Evolutionary conservation across 305 asterid genomes (phyloP), one percentile per base, ranked within the genome.

Genomic region (Rubia balearica): DNA sequence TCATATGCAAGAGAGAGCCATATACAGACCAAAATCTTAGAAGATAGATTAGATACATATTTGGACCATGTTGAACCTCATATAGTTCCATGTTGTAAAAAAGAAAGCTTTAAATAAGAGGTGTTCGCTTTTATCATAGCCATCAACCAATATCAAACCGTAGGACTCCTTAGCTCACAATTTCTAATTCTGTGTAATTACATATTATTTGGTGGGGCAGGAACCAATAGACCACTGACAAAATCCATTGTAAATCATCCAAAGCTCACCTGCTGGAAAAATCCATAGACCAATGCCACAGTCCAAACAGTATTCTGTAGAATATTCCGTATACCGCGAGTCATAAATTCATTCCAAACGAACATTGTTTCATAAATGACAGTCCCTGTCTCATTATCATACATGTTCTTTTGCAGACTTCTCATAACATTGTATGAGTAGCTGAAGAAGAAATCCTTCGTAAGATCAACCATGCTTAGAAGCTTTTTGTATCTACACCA

Each of bases 371-470:
- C 99, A 59, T 91, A 88, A 56, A 86, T 70, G 78, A 82, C 88
- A 73, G 80, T 86, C 64, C 90, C 96, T 19, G 87, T 83, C 77
- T 84, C 85, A 9, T 61, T 76, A 71, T 83, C 85, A 83, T 84
- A 79, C 87, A 82, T 84, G 84, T 91, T 94, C 84, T 81, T 89
- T 81, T 94, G 99, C 71, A 94, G 85, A 81, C 99, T 94, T 81
- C 90, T 84, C 99, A 91, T 94, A 83, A 90, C 90, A 78, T 87
- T 86, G 83, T 94, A 91, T 68, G 99, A 94, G 88, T 94, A 94
- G 80, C 99, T 94, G 80, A 88, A 94, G 87, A 87, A 91, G 90
- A 94, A 94, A 84, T 91, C 99, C 89, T 94, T 94, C 0, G 99
- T 91, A 63, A 94, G 97, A 83, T 94, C 98, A 82, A 94, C 96